Percentiles rank a stretch among this genome's conserved stretches.
These are phyloP conservation scores for Funneliformis geosporum DNA, from an alignment of 192 early-diverging fungal species.

Conservation along the genomic window DNA sequence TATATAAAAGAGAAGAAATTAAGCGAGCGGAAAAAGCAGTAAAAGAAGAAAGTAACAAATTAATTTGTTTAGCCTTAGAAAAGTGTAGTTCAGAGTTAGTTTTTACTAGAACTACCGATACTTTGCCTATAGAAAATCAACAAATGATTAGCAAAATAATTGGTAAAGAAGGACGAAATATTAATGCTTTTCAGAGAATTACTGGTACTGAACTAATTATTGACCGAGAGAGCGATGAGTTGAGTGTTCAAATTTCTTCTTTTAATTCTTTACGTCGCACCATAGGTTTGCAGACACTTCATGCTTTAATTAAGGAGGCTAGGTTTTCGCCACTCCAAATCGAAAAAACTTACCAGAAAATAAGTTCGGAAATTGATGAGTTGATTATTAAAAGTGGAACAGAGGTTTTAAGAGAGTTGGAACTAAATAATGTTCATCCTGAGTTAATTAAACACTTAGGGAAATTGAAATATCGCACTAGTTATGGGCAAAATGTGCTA, in stretches of 20 bases:
- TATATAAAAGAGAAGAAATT: neutral
- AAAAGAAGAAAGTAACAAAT: neutral
- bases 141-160: constrained; percentile 5
- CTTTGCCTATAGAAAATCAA: neutral
- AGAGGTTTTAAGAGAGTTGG: neutral
- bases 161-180: constrained; percentile 5
- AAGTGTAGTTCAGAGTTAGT: constrained; percentile 7
- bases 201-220: constrained; percentile 2
- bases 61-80: neutral
- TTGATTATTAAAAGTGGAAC: neutral
- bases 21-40: neutral
- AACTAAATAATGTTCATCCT: neutral
- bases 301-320: neutral
- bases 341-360: constrained; percentile 5
- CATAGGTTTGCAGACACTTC: neutral
- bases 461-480: constrained; percentile 10
- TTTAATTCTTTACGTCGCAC: neutral
- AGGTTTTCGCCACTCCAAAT: neutral
- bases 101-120: neutral
- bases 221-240: neutral
- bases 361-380: neutral
- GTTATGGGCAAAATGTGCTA: constrained; percentile 14
- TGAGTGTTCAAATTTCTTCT: constrained; percentile 9
- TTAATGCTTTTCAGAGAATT: constrained; percentile 6
- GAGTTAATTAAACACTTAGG: constrained; percentile 19